These are phyloP conservation scores for Bipolaris sorokiniana DNA, from an alignment of 2,329 filamentous ascomycete species.

Conservation along the genomic window DNA sequence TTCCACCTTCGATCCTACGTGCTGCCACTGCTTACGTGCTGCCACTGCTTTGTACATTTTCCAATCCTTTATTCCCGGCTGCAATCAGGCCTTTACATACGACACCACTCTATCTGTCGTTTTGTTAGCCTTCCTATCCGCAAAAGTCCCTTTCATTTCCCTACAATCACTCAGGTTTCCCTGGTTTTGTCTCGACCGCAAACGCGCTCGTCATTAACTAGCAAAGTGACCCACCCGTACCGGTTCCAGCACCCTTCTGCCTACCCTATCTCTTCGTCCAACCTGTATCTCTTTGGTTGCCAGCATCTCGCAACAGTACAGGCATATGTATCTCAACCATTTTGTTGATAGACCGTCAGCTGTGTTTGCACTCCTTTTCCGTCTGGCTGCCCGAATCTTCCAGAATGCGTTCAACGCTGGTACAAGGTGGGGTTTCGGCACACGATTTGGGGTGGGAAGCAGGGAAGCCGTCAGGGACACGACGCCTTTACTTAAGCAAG, in stretches of 20 bases:
- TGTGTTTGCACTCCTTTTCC: background rate
- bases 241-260: no score
- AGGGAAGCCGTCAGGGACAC: constrained; percentile 6
- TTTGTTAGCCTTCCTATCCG: no score
- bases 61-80: background rate
- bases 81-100: background rate
- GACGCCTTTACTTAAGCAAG: constrained; percentile 1
- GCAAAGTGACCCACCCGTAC: background rate
- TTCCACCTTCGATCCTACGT: background rate
- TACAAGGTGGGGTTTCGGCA: constrained; percentile 7
- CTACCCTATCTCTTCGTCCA: background rate
- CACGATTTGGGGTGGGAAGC: background rate
- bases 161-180: background rate
- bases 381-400: background rate
- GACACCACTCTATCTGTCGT: background rate
- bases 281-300: background rate
- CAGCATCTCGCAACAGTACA: background rate
- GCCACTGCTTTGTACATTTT: background rate
- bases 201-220: background rate
- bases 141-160: background rate
- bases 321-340: background rate
- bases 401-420: constrained; percentile 7
- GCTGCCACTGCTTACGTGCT: background rate
- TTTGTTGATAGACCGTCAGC: background rate
- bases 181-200: background rate